Evolutionary conservation across 73 alveolate species (phyloP).

Genomic region (Stentor coeruleus): DNA sequence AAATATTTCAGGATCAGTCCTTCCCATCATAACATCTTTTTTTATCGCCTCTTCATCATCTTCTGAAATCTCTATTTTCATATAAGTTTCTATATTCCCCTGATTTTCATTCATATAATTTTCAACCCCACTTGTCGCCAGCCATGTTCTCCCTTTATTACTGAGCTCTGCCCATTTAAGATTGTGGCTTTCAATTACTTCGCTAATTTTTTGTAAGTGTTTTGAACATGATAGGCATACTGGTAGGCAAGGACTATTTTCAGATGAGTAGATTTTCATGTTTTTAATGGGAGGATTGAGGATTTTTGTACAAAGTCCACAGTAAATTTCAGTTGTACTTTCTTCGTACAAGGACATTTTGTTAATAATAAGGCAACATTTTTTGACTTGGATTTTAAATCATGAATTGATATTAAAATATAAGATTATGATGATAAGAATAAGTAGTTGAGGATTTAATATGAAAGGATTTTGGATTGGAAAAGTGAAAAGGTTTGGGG

Average conservation of each 20-base stretch:
- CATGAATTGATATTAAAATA: no score
- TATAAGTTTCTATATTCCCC: neutral
- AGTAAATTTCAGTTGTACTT: neutral
- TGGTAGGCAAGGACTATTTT: neutral
- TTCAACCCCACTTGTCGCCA: neutral
- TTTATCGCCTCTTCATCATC: slow-evolving; percentile 12
- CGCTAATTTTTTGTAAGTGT: neutral
- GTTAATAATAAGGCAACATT: no score
- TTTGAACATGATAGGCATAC: neutral
- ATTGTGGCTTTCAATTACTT: neutral
- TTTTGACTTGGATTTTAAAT: no score
- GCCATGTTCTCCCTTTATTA: neutral
- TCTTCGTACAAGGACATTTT: neutral
- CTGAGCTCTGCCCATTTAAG: neutral
- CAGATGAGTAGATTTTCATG: neutral
- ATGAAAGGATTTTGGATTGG: no score
- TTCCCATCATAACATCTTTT: slow-evolving; percentile 10
- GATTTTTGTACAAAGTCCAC: neutral
- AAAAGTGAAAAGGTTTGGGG: no score
- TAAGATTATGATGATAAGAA: no score
- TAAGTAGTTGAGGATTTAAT: no score
- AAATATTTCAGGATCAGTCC: slow-evolving; percentile 24
- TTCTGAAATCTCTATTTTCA: neutral
- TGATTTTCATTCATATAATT: neutral
- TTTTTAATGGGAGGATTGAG: neutral